Base-by-base conservation (phyloP, 495 filamentous ascomycete species). In the Durotheca rogersii region DNA sequence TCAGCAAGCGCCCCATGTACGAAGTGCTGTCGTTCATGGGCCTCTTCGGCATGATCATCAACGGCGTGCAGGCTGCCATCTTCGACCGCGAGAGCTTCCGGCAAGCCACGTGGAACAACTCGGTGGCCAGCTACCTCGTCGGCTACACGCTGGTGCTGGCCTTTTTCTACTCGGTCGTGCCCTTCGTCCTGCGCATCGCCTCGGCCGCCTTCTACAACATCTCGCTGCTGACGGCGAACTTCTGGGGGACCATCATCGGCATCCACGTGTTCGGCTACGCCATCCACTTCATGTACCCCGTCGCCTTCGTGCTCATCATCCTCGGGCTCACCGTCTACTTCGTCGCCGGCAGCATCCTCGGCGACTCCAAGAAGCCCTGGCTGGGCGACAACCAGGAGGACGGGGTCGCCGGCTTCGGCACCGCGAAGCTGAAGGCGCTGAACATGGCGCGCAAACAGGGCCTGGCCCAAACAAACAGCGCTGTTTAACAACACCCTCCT, bases 131-230 rank as follows among this genome's bases (percentile, higher is more conserved):
- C 3, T 96, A 93, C 66, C 67, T 97, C 40, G 76, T 82, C 23
- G 93, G 93, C 0, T 98, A 91, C 69, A 96, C 93, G 0, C 68
- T 95, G 6, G 84, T 83, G 36, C 76, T 98, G 7, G 70, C 76
- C 29, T 66, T 91, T 41, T 98, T 98, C 74, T 98, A 98, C 73
- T 82, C 82, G 7, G 75, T 90, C 7, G 90, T 85, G 4, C 93
- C 93, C 12, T 73, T 96, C 37, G 73, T 97, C 53, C 83, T 96
- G 71, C 87, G 93, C 18, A 85, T 96, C 66, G 82, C 87, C 3
- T 85, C 80, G 6, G 93, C 93, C 0, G 93, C 92, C 14, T 96
- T 98, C 73, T 96, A 96, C 76, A 94, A 98, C 68, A 90, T 98
- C 66, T 89, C 84, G 20, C 74, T 98, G 62, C 75, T 98, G 41